Percentiles rank a stretch among this genome's conserved stretches.
These are phyloP conservation scores for Didymella pinodella DNA, from an alignment of 2,329 filamentous ascomycete genomes.

Conservation along the genomic window DNA sequence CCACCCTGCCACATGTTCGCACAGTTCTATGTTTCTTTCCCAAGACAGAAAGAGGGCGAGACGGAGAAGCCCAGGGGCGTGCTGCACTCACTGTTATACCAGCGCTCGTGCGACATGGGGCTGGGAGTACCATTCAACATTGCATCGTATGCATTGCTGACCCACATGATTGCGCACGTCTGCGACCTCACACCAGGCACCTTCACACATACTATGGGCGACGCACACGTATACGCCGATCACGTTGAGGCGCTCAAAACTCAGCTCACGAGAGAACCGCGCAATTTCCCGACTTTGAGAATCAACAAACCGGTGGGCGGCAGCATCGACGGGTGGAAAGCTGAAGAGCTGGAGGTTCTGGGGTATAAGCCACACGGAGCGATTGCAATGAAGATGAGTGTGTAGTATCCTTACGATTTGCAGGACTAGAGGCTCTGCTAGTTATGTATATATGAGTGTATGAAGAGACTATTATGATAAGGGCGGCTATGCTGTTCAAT, in stretches of 20 bases:
- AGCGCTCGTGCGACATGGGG: constrained; percentile 95
- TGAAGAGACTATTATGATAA: not conserved
- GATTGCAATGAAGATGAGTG: constrained; percentile 99
- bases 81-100: constrained; percentile 89
- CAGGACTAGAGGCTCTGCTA: not conserved
- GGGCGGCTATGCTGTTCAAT: not conserved
- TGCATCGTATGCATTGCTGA: constrained; percentile 89
- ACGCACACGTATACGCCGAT: constrained; percentile 95
- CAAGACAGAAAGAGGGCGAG: constrained; percentile 48
- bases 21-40: constrained; percentile 90
- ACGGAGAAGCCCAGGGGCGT: constrained; percentile 64
- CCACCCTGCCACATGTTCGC: constrained; percentile 98
- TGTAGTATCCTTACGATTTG: constrained; percentile 57
- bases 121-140: constrained; percentile 98
- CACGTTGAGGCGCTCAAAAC: constrained; percentile 86
- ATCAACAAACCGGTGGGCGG: constrained; percentile 73
- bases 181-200: constrained; percentile 85
- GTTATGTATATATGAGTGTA: constrained; percentile 16
- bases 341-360: constrained; percentile 85
- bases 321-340: constrained; percentile 87
- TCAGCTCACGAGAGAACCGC: constrained; percentile 82
- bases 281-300: constrained; percentile 78
- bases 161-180: constrained; percentile 92
- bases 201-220: constrained; percentile 94
- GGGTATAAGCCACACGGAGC: constrained; percentile 90